phyloP scores from a whole-genome alignment of 257 asterid genomes.

The Solanum phureja region DNA sequence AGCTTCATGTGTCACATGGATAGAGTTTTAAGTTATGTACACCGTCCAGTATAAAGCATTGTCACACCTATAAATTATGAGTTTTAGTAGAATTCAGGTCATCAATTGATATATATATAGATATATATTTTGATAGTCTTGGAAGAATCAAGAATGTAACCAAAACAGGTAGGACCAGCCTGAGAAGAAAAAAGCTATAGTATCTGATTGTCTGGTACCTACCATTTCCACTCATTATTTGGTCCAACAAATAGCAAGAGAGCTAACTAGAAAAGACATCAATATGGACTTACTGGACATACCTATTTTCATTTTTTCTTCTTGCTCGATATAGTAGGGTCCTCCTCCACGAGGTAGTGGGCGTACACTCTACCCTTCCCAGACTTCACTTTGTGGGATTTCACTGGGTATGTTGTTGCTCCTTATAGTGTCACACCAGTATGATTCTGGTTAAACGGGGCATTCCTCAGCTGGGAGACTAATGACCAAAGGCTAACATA shows the following conservation, averaged over 20 bases:
- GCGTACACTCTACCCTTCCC: neutral
- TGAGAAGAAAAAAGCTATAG: neutral
- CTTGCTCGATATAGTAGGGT: neutral
- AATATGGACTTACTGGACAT: neutral
- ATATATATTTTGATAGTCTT: neutral
- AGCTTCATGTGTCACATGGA: neutral
- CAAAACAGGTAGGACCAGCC: slow-evolving; percentile 12
- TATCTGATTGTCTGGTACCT: neutral
- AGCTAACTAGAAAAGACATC: neutral
- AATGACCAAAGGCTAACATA: neutral
- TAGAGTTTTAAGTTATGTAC: neutral
- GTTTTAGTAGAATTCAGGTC: neutral
- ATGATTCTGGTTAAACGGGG: neutral
- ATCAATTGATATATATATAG: neutral
- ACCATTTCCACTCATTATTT: neutral
- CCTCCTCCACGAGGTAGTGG: neutral
- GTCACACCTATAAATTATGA: neutral
- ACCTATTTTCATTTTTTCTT: neutral
- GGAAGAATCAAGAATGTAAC: slow-evolving; percentile 2
- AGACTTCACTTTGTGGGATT: neutral
- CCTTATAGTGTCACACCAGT: neutral
- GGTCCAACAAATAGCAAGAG: neutral
- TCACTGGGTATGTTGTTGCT: neutral
- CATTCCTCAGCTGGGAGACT: neutral
- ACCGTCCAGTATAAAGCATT: neutral